Conservation (phyloP, 768 basidiomycete species). For the Serendipita indica region DNA sequence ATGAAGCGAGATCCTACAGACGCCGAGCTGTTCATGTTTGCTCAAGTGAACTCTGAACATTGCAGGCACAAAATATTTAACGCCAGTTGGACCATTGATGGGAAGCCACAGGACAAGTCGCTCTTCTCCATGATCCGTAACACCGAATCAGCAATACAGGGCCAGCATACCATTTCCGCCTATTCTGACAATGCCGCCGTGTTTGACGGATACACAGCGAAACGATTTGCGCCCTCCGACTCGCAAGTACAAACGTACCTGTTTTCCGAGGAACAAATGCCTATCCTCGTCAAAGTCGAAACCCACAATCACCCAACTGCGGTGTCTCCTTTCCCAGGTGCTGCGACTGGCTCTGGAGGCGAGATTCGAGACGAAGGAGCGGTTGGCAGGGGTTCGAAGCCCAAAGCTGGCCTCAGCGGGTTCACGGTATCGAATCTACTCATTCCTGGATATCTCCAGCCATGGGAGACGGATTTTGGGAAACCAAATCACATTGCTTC, state of each 20-base stretch:
- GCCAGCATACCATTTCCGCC: constrained; percentile 77
- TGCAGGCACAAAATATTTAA: constrained; percentile 99
- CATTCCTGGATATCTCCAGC: constrained; percentile 80
- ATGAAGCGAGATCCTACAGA: constrained; percentile 82
- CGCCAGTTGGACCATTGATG: constrained; percentile 87
- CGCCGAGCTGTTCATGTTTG: constrained; percentile 99
- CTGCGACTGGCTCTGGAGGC: constrained; percentile 94
- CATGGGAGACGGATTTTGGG: constrained; percentile 94
- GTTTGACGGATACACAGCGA: constrained; percentile 57
- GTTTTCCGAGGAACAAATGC: constrained; percentile 52
- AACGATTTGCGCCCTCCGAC: constrained; percentile 39
- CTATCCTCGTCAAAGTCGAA: constrained; percentile 92
- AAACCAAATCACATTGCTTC: constrained; percentile 82
- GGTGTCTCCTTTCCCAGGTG: constrained; percentile 96
- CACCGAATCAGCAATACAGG: constrained; percentile 58
- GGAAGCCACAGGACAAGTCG: constrained; percentile 42
- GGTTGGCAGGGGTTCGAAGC: constrained; percentile 85
- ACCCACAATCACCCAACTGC: constrained; percentile 99
- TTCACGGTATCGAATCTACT: constrained; percentile 89
- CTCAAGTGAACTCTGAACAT: constrained; percentile 99
- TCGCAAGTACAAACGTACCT: constrained; percentile 34
- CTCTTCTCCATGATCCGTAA: constrained; percentile 97
- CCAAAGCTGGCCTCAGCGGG: constrained; percentile 87
- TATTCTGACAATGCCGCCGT: constrained; percentile 99
- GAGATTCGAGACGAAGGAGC: constrained; percentile 98